A percentile compares a stretch with the other conserved stretches of the same genome.
Evolutionary conservation across 208 protist species (phyloP).

Genomic region (Acanthamoeba royreba): DNA sequence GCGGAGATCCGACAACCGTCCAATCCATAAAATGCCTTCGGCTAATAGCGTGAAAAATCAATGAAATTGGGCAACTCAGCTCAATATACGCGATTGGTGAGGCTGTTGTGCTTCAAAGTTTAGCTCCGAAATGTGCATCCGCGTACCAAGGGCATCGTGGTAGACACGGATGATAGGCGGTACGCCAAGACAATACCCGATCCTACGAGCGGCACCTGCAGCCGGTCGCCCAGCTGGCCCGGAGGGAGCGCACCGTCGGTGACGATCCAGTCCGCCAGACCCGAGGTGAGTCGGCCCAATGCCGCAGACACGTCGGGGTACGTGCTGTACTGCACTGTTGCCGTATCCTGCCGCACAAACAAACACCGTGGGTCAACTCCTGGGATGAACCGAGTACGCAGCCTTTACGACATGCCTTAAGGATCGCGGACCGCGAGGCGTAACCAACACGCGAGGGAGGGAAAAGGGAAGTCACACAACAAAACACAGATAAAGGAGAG

Average conservation of each 20-base stretch:
- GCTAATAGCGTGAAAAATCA: not conserved
- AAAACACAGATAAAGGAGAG: not conserved
- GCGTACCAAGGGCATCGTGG: not conserved
- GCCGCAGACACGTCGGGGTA: not conserved
- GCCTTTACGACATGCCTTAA: not conserved
- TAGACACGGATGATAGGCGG: not conserved
- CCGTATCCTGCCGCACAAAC: not conserved
- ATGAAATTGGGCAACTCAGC: not conserved
- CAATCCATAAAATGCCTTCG: not conserved
- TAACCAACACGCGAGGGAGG: not conserved
- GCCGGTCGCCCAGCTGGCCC: not conserved
- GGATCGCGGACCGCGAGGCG: not conserved
- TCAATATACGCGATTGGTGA: not conserved
- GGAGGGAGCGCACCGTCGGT: not conserved
- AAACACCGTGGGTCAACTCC: no score
- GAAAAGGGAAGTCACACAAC: not conserved
- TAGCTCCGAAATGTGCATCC: not conserved
- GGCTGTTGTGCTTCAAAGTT: not conserved
- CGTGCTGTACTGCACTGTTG: not conserved
- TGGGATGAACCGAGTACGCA: not conserved
- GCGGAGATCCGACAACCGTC: not conserved
- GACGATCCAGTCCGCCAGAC: not conserved
- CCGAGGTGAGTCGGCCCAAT: not conserved
- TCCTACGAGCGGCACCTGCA: not conserved
- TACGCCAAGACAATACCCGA: not conserved